Evolutionary conservation across 164 flowering plant species (phyloP).

Genomic region (Kingdonia uniflora): DNA sequence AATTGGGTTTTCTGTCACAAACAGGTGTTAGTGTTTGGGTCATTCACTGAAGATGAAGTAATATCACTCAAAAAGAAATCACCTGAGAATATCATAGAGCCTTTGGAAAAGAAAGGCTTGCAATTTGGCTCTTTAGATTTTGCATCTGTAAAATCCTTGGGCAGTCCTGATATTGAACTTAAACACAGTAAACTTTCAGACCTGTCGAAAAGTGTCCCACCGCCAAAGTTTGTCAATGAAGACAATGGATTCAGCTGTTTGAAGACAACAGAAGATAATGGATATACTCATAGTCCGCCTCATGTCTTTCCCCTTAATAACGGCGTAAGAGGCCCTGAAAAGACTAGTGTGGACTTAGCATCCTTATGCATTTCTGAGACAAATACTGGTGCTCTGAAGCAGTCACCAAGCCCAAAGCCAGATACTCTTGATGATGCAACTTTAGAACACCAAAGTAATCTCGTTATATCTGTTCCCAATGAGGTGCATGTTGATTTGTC

Average conservation of each 20-base stretch:
- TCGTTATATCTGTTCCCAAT: slow-evolving; percentile 6
- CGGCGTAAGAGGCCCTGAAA: slow-evolving; percentile 18
- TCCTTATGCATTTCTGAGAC: slow-evolving; percentile 10
- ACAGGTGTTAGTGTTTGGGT: slow-evolving; percentile 71
- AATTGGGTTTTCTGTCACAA: background rate
- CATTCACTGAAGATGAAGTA: slow-evolving; percentile 78
- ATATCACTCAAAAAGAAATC: slow-evolving; percentile 33
- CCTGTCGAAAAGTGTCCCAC: slow-evolving; percentile 9
- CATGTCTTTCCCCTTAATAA: slow-evolving; percentile 14
- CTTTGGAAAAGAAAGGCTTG: slow-evolving; percentile 23
- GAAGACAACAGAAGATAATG: slow-evolving; percentile 27
- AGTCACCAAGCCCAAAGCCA: slow-evolving; percentile 12
- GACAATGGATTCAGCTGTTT: slow-evolving; percentile 8
- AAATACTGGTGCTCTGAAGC: slow-evolving; percentile 17
- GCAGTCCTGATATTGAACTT: slow-evolving; percentile 9
- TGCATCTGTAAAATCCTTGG: slow-evolving; percentile 26
- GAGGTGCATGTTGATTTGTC: slow-evolving; percentile 14
- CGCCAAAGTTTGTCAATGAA: slow-evolving; percentile 11
- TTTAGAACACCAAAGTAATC: slow-evolving; percentile 4
- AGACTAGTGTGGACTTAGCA: no score
- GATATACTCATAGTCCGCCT: slow-evolving; percentile 12
- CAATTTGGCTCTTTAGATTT: slow-evolving; percentile 51
- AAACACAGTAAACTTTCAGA: slow-evolving; percentile 17
- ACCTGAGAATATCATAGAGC: slow-evolving; percentile 16
- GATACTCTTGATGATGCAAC: slow-evolving; percentile 20